Evolutionary conservation across 2,329 filamentous ascomycete genomes (phyloP).

Genomic region (Teratosphaeria gauchensis): DNA sequence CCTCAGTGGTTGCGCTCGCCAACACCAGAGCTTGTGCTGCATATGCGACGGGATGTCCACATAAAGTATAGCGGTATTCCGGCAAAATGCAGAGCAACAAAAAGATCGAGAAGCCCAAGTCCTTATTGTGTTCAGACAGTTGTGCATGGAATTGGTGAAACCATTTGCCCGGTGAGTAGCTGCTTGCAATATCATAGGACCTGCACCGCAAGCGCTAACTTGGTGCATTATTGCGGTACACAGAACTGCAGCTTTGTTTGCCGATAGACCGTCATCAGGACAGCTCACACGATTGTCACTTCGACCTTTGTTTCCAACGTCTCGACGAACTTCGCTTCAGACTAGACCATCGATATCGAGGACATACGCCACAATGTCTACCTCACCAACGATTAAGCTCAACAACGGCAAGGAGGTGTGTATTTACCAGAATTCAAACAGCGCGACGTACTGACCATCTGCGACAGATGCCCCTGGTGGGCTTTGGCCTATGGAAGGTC

Average conservation of each 20-base stretch:
- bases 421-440: not conserved
- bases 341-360: slow-evolving; percentile 3
- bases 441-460: not conserved
- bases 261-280: not conserved
- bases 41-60: not conserved
- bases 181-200: not conserved
- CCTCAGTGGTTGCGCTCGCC: not conserved
- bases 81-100: not conserved
- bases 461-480: slow-evolving; percentile 61
- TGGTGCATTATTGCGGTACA: not conserved
- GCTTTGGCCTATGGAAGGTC: slow-evolving; percentile 79
- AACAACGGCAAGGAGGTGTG: slow-evolving; percentile 29
- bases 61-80: not conserved
- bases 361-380: slow-evolving; percentile 21
- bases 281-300: not conserved
- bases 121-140: not conserved
- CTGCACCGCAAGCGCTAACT: not conserved
- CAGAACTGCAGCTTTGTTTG: slow-evolving; percentile 4
- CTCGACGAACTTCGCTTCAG: not conserved
- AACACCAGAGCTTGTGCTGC: not conserved
- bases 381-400: slow-evolving; percentile 24
- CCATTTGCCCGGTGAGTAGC: slow-evolving; percentile 3
- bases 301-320: not conserved
- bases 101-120: not conserved
- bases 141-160: slow-evolving; percentile 2